Evolutionary conservation across 306 rosid species (phyloP), one percentile per base, ranked within the genome.

Genomic region (Amphicarpaea edgeworthii): DNA sequence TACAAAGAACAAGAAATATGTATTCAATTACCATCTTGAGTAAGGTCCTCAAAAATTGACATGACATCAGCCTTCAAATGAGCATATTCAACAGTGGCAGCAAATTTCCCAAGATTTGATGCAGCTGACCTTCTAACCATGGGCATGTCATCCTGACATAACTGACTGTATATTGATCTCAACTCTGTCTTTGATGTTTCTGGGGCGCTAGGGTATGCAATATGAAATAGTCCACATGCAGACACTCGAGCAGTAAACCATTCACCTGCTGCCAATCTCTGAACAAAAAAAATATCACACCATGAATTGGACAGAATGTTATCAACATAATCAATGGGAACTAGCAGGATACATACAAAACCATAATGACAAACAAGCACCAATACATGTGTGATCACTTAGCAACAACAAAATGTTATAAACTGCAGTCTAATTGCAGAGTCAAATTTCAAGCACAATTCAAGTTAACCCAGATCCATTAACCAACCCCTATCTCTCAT

Each of bases 71-170:
- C 77, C 85, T 95, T 95, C 88, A 95, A 80, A 86, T 95, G 85
- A 76, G 93, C 76, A 77, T 93, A 87, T 77, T 95, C 98, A 76
- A 95, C 94, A 73, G 96, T 92, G 55, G 97, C 96, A 59, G 98
- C 96, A 68, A 90, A 92, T 77, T 95, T 95, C 77, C 98, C 98
- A 54, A 95, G 92, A 76, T 92, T 95, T 77, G 97, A 82, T 72
- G 98, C 98, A 76, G 98, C 98, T 66, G 98, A 95, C 84, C 98
- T 90, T 92, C 98, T 92, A 78, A 95, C 98, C 97, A 95, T 95
- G 24, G 98, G 98, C 98, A 92, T 92, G 85, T 95, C 98, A 84
- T 95, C 98, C 87, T 90, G 97, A 87, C 98, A 95, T 85, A 92
- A 84, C 67, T 95, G 97, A 78, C 87, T 87, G 86, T 95, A 95